Evolutionary conservation across 129 eudicot genomes (phyloP).

Genomic region (Flaveria robusta): DNA sequence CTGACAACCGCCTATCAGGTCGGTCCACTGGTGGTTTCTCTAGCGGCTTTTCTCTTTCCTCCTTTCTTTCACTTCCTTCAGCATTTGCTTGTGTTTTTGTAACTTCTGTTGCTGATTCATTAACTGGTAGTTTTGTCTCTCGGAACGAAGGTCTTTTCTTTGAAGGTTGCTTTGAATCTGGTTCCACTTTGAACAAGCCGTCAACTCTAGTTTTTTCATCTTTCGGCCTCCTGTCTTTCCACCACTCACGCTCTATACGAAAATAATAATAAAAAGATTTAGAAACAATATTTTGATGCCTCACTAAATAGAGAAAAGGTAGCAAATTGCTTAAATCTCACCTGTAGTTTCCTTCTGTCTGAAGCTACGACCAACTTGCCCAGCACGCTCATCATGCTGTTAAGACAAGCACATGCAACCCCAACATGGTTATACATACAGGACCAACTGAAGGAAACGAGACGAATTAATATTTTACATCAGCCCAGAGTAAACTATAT

Average conservation of each 20-base stretch:
- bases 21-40: conserved; percentile 35
- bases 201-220: conserved; percentile 48
- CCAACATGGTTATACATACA: conserved; percentile 69
- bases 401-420: conserved; percentile 85
- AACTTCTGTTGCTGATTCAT: conserved; percentile 40
- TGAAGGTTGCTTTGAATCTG: conserved; percentile 38
- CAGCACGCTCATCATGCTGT: conserved; percentile 93
- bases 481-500: conserved; percentile 37
- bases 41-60: conserved; percentile 49
- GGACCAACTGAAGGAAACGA: conserved; percentile 52
- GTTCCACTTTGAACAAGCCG: conserved; percentile 44
- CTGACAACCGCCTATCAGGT: conserved; percentile 38
- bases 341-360: conserved; percentile 63
- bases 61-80: conserved; percentile 46
- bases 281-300: not conserved
- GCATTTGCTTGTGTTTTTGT: conserved; percentile 26
- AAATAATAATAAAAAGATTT: not conserved
- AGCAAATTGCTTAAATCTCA: conserved; percentile 30
- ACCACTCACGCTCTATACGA: conserved; percentile 66
- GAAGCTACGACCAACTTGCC: conserved; percentile 65
- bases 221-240: conserved; percentile 57
- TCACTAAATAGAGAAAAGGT: not conserved
- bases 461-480: conserved; percentile 46
- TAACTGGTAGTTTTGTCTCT: conserved; percentile 63
- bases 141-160: conserved; percentile 71